Percentiles rank a stretch among this genome's conserved stretches.
phyloP scores from a whole-genome alignment of 2,329 filamentous ascomycete genomes.

The Pseudocercospora fuligena region DNA sequence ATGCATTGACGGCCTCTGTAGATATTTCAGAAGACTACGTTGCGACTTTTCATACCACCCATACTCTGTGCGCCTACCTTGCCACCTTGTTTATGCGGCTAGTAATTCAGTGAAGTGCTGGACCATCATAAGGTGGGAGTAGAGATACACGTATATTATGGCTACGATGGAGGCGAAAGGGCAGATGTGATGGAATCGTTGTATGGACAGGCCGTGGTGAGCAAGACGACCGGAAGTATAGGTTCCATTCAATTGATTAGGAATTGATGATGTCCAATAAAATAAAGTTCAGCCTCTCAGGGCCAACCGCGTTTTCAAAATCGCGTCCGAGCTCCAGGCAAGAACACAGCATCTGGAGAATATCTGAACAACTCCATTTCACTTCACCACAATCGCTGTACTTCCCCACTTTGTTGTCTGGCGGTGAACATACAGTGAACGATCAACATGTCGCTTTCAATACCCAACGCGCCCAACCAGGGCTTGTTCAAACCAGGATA shows the following conservation, averaged over 20 bases:
- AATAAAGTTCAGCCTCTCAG: neutral
- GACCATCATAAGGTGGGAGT: neutral
- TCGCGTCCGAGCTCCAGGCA: neutral
- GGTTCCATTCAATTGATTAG: neutral
- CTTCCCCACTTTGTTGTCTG: neutral
- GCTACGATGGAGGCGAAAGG: neutral
- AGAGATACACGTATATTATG: neutral
- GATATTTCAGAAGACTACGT: neutral
- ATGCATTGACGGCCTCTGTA: neutral
- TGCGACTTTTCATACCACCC: neutral
- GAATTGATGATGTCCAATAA: neutral
- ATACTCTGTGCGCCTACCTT: neutral
- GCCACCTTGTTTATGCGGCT: neutral
- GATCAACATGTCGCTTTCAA: constrained; percentile 83
- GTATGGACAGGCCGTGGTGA: neutral
- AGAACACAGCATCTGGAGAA: neutral
- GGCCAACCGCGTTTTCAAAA: neutral
- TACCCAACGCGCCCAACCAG: constrained; percentile 90
- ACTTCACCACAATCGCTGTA: neutral
- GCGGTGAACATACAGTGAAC: neutral
- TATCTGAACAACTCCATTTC: neutral
- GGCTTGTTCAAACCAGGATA: constrained; percentile 96
- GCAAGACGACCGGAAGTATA: neutral
- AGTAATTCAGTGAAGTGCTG: no score
- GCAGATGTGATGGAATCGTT: no score